These are phyloP conservation scores for Curvularia spicifera DNA, from an alignment of 2,329 filamentous ascomycete species.

Conservation along the genomic window DNA sequence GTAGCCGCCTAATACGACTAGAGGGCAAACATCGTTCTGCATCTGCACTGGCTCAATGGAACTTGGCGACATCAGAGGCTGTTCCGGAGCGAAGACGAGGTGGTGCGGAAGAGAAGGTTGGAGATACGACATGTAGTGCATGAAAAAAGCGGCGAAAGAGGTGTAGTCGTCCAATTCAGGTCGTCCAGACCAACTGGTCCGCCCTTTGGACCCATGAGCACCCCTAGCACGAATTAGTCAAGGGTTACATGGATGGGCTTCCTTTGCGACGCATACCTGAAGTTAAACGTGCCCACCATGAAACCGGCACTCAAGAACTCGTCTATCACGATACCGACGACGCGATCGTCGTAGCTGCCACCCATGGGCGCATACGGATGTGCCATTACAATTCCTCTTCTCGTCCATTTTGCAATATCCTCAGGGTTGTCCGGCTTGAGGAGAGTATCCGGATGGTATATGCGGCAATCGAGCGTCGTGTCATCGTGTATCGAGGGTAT, in stretches of 20 bases:
- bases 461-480: conserved; percentile 75
- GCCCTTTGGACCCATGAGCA: conserved; percentile 73
- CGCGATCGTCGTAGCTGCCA: conserved; percentile 80
- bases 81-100: conserved; percentile 24
- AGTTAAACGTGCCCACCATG: conserved; percentile 88
- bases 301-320: conserved; percentile 73
- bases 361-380: conserved; percentile 92
- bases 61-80: conserved; percentile 6
- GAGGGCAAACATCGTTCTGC: conserved; percentile 16
- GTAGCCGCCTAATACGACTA: conserved; percentile 77
- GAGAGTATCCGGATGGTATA: conserved; percentile 67
- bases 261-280: conserved; percentile 64
- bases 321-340: conserved; percentile 71
- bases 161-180: conserved; percentile 83
- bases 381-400: conserved; percentile 71
- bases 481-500: conserved; percentile 87
- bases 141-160: conserved; percentile 79
- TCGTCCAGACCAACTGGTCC: conserved; percentile 85
- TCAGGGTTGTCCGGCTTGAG: conserved; percentile 21
- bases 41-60: conserved; percentile 2
- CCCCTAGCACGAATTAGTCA: conserved; percentile 63
- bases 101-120: conserved; percentile 28
- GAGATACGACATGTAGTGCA: conserved; percentile 72
- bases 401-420: conserved; percentile 37
- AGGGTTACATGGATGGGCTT: background rate